Base-by-base conservation (phyloP, 495 filamentous ascomycete species). In the Daldinia caldariorum region DNA sequence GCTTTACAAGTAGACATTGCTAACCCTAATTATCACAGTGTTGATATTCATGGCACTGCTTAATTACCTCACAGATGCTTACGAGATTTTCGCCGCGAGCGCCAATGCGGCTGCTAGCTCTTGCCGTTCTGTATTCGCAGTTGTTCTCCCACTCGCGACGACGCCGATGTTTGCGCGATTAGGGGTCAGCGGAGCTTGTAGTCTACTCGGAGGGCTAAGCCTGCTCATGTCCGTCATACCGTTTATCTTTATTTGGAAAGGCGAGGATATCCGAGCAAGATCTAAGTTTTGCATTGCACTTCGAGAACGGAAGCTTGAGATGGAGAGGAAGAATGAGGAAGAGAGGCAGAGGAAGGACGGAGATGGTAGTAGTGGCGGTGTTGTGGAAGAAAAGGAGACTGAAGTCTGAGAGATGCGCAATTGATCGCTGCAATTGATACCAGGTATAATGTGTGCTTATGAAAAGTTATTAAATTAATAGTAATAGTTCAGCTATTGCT, bases 51-150 rank as follows among this genome's bases (percentile, higher is more conserved):
- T 89, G 58, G 83, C 85, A 0, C 78, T 89, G 14, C 79, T 91
- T 4, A 93, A 91, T 69, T 93, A 93, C 66, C 80, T 92, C 26
- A 89, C 90, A 10, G 91, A 94, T 72, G 90, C 90, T 9, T 93
- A 94, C 77, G 85, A 87, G 57, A 86, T 90, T 58, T 92, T 88
- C 74, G 89, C 91, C 0, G 91, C 91, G 4, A 87, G 83, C 18
- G 91, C 91, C 1, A 82, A 91, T 70, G 90, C 91, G 0, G 90
- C 89, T 0, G 85, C 88, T 0, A 85, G 84, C 0, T 87, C 85
- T 54, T 78, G 84, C 32, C 82, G 91, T 1, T 87, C 84, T 37
- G 79, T 90, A 13, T 82, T 90, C 20, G 91, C 89, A 0, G 89
- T 89, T 0, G 78, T 86, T 3, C 79, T 90, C 51, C 88, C 88